Evolutionary conservation across 2,329 filamentous ascomycete genomes (phyloP), one percentile per base, ranked within the genome.

Genomic region (Phyllosticta ampelicida): DNA sequence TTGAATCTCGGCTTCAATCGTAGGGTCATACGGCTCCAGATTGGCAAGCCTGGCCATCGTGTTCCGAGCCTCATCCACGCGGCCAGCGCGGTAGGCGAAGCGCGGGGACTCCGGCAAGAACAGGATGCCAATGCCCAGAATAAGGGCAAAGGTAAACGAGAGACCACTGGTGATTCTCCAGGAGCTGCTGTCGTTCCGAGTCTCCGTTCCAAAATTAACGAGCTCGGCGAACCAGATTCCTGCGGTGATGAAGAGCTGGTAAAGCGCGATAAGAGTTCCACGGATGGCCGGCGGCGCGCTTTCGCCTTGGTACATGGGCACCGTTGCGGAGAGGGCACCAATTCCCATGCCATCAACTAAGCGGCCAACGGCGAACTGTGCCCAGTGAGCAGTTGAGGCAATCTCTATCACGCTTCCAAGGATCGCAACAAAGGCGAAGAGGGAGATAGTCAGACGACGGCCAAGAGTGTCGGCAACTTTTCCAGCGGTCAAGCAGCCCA

Each of bases 241-340:
- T 26, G 86, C 74, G 0, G 85, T 87, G 67, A 87, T 84, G 68
- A 86, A 81, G 2, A 87, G 77, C 73, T 87, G 85, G 69, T 87
- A 87, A 55, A 53, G 49, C 13, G 60, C 55, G 26, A 87, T 79
- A 48, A 87, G 75, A 6, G 83, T 76, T 65, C 83, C 83, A 64
- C 85, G 80, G 54, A 87, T 80, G 60, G 82, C 79, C 61, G 82
- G 78, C 0, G 85, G 85, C 2, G 81, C 80, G 58, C 79, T 83
- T 70, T 88, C 85, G 16, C 78, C 81, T 67, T 86, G 83, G 64
- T 87, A 87, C 81, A 88, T 72, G 4, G 71, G 71, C 3, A 68
- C 71, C 54, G 82, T 73, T 49, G 86, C 84, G 5, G 81, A 85
- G 0, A 87, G 74, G 19, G 80, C 77, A 26, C 85, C 85, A 52